These are phyloP conservation scores for Trametes maxima DNA, from an alignment of 768 basidiomycete genomes.

Conservation along the genomic window DNA sequence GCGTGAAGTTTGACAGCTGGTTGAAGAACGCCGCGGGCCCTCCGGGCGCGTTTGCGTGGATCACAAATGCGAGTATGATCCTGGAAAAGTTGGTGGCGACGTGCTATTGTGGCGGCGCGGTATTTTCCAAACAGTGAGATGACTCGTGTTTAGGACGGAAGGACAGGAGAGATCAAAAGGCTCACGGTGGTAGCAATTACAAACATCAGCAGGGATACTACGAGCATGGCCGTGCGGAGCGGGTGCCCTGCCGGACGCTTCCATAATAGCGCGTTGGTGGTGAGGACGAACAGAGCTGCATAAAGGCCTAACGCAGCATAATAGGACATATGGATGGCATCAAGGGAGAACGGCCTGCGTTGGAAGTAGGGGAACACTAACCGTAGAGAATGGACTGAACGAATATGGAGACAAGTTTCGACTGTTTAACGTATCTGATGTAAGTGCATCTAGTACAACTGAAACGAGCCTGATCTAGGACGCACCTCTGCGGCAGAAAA, in stretches of 20 bases:
- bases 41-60: conserved; percentile 23
- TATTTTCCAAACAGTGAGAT: neutral
- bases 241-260: neutral
- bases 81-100: conserved; percentile 40
- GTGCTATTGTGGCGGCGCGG: conserved; percentile 32
- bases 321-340: neutral
- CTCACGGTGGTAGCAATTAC: conserved; percentile 37
- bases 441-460: no score
- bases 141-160: conserved; percentile 30
- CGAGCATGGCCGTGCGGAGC: neutral
- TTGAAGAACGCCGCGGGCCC: conserved; percentile 37
- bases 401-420: conserved; percentile 11
- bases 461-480: neutral
- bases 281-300: conserved; percentile 1
- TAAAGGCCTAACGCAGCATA: neutral
- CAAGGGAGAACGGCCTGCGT: neutral
- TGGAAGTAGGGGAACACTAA: neutral
- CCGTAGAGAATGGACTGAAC: conserved; percentile 13
- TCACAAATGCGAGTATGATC: conserved; percentile 40
- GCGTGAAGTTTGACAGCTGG: conserved; percentile 38
- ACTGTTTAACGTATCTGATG: neutral
- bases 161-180: conserved; percentile 25
- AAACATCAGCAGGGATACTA: conserved; percentile 29
- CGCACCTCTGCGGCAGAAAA: conserved; percentile 14
- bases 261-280: conserved; percentile 1